Conservation (phyloP, 2,329 filamentous ascomycete genomes). For the Apiospora sp. region DNA sequence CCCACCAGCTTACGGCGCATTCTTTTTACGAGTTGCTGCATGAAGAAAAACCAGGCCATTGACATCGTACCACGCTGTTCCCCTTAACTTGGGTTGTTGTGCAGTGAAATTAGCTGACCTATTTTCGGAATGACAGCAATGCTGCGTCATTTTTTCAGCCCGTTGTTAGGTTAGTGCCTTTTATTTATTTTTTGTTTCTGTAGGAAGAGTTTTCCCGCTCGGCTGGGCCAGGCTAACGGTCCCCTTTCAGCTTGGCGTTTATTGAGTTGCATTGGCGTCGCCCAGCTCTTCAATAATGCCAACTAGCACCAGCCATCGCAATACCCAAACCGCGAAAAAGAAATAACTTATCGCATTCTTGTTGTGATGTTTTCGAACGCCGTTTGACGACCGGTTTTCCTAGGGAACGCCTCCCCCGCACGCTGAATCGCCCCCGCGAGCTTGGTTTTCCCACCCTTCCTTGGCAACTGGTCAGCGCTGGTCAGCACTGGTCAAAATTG, state of each 20-base stretch:
- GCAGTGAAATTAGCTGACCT: neutral
- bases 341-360: neutral
- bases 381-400: neutral
- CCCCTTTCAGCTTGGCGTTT: slow-evolving; percentile 20
- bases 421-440: neutral
- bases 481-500: neutral
- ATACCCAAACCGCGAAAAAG: neutral
- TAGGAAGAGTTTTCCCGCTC: slow-evolving; percentile 4
- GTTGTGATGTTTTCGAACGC: neutral
- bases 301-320: neutral
- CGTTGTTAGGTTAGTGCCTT: neutral
- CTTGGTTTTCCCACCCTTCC: neutral
- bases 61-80: slow-evolving; percentile 15
- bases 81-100: neutral
- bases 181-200: too few relatives aligned
- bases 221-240: slow-evolving; percentile 15
- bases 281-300: slow-evolving; percentile 6
- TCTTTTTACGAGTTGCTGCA: slow-evolving; percentile 1
- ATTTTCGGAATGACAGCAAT: slow-evolving; percentile 20
- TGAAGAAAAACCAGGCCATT: neutral
- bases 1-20: slow-evolving; percentile 7
- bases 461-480: neutral
- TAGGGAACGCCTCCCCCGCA: slow-evolving; percentile 8
- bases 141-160: slow-evolving; percentile 4
- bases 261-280: neutral